Percentiles rank a stretch among this genome's conserved stretches.
These are phyloP conservation scores for Phyllosticta paracitricarpa DNA, from an alignment of 2,329 filamentous ascomycete species.

Conservation along the genomic window DNA sequence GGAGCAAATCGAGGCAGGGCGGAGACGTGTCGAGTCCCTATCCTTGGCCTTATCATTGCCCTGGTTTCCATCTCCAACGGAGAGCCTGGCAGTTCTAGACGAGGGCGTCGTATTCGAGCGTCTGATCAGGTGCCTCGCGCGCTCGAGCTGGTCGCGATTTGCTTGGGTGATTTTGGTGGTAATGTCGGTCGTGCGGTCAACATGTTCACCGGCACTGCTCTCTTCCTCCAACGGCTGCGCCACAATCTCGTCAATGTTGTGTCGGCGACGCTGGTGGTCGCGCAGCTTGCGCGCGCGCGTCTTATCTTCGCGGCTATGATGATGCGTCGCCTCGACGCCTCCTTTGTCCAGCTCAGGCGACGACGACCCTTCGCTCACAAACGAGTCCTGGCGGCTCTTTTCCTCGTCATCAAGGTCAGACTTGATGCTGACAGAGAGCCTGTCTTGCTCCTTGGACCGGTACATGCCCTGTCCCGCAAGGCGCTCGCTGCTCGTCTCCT, in stretches of 20 bases:
- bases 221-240: constrained; percentile 4
- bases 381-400: background rate
- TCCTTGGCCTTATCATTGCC: background rate
- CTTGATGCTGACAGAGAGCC: background rate
- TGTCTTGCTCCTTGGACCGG: background rate
- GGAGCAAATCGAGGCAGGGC: background rate
- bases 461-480: constrained; percentile 9
- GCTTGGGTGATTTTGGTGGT: background rate
- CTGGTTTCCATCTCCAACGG: background rate
- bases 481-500: constrained; percentile 6
- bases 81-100: background rate
- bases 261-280: constrained; percentile 13
- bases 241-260: constrained; percentile 11
- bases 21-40: background rate
- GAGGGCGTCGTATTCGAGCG: background rate
- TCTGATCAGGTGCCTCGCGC: background rate
- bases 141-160: background rate
- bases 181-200: background rate
- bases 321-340: background rate
- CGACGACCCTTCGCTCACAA: background rate
- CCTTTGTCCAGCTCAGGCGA: background rate
- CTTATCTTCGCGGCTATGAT: constrained; percentile 18
- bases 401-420: background rate
- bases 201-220: constrained; percentile 6
- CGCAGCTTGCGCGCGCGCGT: constrained; percentile 24